Percentiles rank a stretch among this genome's conserved stretches.
Evolutionary conservation across 1,284 basidiomycete genomes (phyloP).

Genomic region (Flammula alnicola): DNA sequence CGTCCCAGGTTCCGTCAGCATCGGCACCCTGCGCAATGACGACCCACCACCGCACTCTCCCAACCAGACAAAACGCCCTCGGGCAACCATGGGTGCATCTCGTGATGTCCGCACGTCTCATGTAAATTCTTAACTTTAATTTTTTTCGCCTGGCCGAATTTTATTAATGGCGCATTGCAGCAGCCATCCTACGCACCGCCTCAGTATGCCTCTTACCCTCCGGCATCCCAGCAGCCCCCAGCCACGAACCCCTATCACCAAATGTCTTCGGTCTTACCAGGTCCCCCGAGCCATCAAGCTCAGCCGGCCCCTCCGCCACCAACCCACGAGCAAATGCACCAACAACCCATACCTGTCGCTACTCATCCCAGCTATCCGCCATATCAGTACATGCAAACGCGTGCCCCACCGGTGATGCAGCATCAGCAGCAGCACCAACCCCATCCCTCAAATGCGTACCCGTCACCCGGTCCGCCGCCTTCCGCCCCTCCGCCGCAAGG

Average conservation of each 20-base stretch:
- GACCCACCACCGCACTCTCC: constrained; percentile 39
- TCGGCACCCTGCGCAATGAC: constrained; percentile 38
- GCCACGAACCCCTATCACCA: constrained; percentile 40
- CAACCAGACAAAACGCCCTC: constrained; percentile 39
- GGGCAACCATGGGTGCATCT: constrained; percentile 34
- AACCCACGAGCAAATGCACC: constrained; percentile 41
- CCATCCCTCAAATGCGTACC: constrained; percentile 39
- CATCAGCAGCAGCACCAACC: constrained; percentile 33
- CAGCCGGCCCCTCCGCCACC: constrained; percentile 25
- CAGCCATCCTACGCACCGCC: constrained; percentile 35
- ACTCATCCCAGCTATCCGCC: constrained; percentile 36
- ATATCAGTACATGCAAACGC: constrained; percentile 40
- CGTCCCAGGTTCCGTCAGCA: constrained; percentile 38
- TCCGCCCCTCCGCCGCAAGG: constrained; percentile 37
- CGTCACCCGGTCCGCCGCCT: constrained; percentile 37
- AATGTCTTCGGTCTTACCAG: constrained; percentile 32
- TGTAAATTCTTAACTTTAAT: constrained; percentile 34
- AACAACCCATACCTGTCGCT: constrained; percentile 35
- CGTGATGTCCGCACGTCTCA: constrained; percentile 44
- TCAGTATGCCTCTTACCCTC: constrained; percentile 41
- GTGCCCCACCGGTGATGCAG: constrained; percentile 16
- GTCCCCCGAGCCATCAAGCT: constrained; percentile 31
- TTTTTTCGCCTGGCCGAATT: constrained; percentile 8
- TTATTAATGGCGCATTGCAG: constrained; percentile 14
- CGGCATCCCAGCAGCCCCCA: constrained; percentile 34